Base-by-base conservation (phyloP, 805 yeast species). In the Ogataea nonfermentans region DNA sequence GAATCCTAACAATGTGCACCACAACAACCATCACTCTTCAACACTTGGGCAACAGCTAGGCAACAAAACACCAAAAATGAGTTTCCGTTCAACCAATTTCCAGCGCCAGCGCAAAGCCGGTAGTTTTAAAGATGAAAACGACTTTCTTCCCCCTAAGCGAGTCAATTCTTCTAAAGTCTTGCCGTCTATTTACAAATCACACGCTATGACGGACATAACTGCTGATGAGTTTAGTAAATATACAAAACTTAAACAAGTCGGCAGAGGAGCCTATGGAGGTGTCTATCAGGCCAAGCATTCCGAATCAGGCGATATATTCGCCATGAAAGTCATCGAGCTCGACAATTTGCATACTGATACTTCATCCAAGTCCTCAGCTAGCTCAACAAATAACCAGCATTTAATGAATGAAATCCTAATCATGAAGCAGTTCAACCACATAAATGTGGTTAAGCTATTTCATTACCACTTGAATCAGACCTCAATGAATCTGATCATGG, bases 221-320 rank as follows among this genome's bases (percentile, higher is more conserved):
- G 15, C 41, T 9, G 41, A 43, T 6, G 48, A 46, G 40, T 50
- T 50, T 28, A 32, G 71, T 30, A 71, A 71, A 38, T 79, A 75
- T 52, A 67, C 67, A 20, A 67, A 81, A 51, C 68, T 71, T 33
- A 83, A 79, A 33, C 73, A 82, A 25, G 68, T 93, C 2, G 99
- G 98, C 3, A 76, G 76, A 44, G 99, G 99, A 2, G 97, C 97
- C 0, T 89, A 79, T 58, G 98, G 97, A 1, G 76, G 77, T 27
- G 97, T 91, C 4, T 89, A 81, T 61, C 73, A 57, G 27, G 55
- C 49, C 9, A 30, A 26, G 14, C 44, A 53, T 20, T 11, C 23
- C 1, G 33, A 35, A 2, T 31, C 49, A 0, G 41, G 43, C 1
- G 42, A 41, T 8, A 20, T 46, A 4, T 56, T 29, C 40, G 64